Evolutionary conservation across 2,329 filamentous ascomycete genomes (phyloP), one percentile per base, ranked within the genome.

Genomic region (Colletotrichum lini): DNA sequence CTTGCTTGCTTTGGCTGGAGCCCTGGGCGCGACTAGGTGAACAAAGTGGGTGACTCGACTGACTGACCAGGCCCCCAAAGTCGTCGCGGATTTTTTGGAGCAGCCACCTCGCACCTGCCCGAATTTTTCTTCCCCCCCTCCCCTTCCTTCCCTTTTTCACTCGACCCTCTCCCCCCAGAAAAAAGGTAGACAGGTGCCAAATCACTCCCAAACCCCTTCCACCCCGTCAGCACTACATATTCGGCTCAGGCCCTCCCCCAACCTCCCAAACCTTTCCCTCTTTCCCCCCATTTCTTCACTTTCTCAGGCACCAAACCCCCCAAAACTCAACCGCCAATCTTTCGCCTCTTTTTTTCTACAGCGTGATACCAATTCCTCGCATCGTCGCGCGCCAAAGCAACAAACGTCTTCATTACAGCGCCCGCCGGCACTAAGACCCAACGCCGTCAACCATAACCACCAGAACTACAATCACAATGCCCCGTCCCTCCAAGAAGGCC

Each of bases 401-500:
- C 23, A 66, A 73, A 15, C 23, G 59, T 21, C 45, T 53, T 23
- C 35, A 10, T 23, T 62, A 62, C 65, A 73, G 66, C 69, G 72
- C 65, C n/a, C 52, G 47, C 53, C 26, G 38, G 53, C 64, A 38
- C 69, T 62, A 67, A 59, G 35, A 38, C 18, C 10, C 35, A 1
- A 60, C 57, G 56, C 23, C 57, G 54, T 62, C 73, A 72, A 72
- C 38, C 71, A 64, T 59, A 49, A 72, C 68, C 65, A 69, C 53
- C 58, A 74, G 75, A 73, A 73, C 68, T 67, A 70, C 72, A 72
- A 74, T 58, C 73, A 78, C 75, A 75, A 86, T 86, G 84, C 82
- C 84, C 78, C 84, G 84, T 74, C 83, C 82, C 45, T 78, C 82
- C 70, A 86, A 86, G 82, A 81, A 82, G 78, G 79, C 80, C 65